phyloP scores from a whole-genome alignment of 2,329 filamentous ascomycete species.

The Trichoderma cornu-damae region DNA sequence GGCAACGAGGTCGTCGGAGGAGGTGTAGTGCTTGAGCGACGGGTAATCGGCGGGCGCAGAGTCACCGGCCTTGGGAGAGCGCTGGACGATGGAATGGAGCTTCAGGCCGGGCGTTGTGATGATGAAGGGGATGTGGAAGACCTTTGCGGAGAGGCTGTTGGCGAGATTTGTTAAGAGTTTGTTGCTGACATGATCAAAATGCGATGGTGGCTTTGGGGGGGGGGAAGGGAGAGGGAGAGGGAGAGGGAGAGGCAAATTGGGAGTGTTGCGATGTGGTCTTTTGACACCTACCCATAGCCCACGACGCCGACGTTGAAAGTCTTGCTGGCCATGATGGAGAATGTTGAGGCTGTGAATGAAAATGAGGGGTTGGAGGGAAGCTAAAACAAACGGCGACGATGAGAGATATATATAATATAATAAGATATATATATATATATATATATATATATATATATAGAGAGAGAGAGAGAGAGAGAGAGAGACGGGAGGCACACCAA shows the following conservation, averaged over 20 bases:
- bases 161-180: not conserved
- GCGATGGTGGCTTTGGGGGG: too few species aligned
- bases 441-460: too few species aligned
- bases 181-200: constrained; percentile 15
- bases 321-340: constrained; percentile 32
- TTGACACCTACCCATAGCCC: constrained; percentile 44
- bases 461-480: too few species aligned
- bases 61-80: constrained; percentile 57
- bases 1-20: constrained; percentile 56
- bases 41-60: constrained; percentile 67
- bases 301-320: constrained; percentile 48
- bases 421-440: too few species aligned
- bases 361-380: not conserved
- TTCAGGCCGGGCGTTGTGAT: constrained; percentile 57
- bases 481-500: too few species aligned
- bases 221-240: too few species aligned
- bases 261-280: too few species aligned
- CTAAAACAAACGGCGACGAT: not conserved
- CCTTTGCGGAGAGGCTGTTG: constrained; percentile 57
- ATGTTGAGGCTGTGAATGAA: not conserved
- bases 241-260: too few species aligned
- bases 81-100: constrained; percentile 72
- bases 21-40: constrained; percentile 57
- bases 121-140: constrained; percentile 81
- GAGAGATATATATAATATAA: not conserved